Conservation (phyloP, 306 rosid genomes). For the Sophora flavescens region DNA sequence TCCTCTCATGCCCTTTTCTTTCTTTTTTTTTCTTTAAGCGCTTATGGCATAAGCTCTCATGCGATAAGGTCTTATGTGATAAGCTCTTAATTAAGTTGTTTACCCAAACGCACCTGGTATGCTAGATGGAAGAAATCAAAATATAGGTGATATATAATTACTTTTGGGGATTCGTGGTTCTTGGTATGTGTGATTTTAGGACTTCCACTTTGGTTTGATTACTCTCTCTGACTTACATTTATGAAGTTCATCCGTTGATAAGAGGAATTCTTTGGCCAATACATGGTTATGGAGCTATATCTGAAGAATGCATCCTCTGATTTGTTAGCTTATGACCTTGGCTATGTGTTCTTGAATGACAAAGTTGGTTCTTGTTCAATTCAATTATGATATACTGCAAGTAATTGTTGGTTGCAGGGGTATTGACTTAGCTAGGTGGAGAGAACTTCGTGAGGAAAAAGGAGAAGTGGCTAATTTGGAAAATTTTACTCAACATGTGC, state of each 20-base stretch:
- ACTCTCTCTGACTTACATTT: constrained; percentile 10
- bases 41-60: too few species aligned
- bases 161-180: too few species aligned
- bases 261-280: constrained; percentile 36
- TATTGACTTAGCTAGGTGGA: constrained; percentile 84
- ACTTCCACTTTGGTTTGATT: constrained; percentile 9
- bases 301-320: constrained; percentile 22
- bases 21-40: too few species aligned
- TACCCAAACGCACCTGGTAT: too few species aligned
- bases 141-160: constrained; percentile 8
- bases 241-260: constrained; percentile 9
- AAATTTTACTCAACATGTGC: constrained; percentile 82
- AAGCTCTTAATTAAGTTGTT: too few species aligned
- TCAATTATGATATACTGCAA: constrained; percentile 27
- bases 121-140: constrained; percentile 11
- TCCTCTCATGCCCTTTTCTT: too few species aligned
- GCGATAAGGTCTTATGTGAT: too few species aligned
- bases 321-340: constrained; percentile 32
- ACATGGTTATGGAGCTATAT: constrained; percentile 28
- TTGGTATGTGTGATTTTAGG: constrained; percentile 8
- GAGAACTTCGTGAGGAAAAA: constrained; percentile 67
- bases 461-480: constrained; percentile 81
- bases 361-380: constrained; percentile 20
- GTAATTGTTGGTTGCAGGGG: constrained; percentile 65
- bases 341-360: constrained; percentile 13